Conservation (phyloP, 495 filamentous ascomycete genomes). For the Annulohypoxylon moriforme region DNA sequence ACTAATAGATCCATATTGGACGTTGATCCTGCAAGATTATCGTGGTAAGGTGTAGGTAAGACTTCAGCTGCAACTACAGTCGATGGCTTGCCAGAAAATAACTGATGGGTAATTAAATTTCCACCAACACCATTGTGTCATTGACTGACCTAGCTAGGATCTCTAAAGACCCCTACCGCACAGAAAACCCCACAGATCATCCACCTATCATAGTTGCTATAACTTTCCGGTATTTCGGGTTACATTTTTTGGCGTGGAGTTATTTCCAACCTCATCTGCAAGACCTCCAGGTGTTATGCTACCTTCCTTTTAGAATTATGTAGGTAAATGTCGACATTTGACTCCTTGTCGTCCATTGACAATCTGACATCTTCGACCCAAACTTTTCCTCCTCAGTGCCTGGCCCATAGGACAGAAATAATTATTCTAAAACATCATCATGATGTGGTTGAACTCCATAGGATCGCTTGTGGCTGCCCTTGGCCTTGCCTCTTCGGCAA, state of each 20-base stretch:
- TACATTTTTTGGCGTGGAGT: conserved; percentile 19
- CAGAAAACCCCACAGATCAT: conserved; percentile 38
- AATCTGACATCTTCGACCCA: neutral
- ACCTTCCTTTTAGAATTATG: neutral
- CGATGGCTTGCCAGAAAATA: neutral
- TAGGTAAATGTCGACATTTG: neutral
- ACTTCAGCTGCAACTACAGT: neutral
- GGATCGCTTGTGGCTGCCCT: conserved; percentile 12
- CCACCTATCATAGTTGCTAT: conserved; percentile 35
- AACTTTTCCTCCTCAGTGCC: neutral
- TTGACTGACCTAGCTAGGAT: conserved; percentile 33
- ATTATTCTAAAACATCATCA: neutral
- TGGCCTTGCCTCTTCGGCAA: conserved; percentile 3
- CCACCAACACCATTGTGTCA: conserved; percentile 18
- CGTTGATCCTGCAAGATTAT: neutral
- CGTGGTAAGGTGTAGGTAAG: neutral
- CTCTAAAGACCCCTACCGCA: conserved; percentile 8
- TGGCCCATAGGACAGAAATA: neutral
- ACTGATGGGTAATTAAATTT: neutral
- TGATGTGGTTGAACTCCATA: conserved; percentile 17
- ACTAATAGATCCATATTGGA: too few relatives aligned
- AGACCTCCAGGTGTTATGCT: conserved; percentile 1
- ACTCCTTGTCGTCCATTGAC: neutral
- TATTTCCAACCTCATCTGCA: conserved; percentile 8
- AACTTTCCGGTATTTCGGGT: conserved; percentile 19